Percentiles rank a stretch among this genome's conserved stretches.
Conservation (phyloP, 768 basidiomycete species). For the Suillus decipiens region DNA sequence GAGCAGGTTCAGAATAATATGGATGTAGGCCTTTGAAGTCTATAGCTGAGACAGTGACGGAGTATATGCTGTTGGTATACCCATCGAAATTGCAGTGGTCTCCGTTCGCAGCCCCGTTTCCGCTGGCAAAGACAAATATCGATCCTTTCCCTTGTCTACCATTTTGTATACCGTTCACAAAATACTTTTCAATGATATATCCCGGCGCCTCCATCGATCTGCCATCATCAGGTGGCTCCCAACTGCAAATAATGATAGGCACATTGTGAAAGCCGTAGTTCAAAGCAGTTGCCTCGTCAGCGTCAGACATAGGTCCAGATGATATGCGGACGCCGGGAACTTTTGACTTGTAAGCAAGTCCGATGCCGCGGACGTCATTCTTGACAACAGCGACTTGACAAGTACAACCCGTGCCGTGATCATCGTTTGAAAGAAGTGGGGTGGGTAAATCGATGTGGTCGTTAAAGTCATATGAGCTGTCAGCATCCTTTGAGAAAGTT, state of each 20-base stretch:
- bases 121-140: slow-evolving; percentile 95
- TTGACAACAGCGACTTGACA: slow-evolving; percentile 93
- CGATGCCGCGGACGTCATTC: slow-evolving; percentile 92
- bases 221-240: slow-evolving; percentile 98
- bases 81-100: slow-evolving; percentile 99
- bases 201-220: slow-evolving; percentile 92
- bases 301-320: slow-evolving; percentile 91
- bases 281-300: slow-evolving; percentile 92
- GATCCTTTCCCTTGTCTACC: slow-evolving; percentile 90
- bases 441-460: slow-evolving; percentile 87
- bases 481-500: slow-evolving; percentile 60
- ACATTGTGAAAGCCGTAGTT: slow-evolving; percentile 94
- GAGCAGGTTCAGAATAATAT: slow-evolving; percentile 96
- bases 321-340: slow-evolving; percentile 95
- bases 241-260: slow-evolving; percentile 93
- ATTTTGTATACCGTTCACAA: slow-evolving; percentile 90
- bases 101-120: slow-evolving; percentile 87
- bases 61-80: slow-evolving; percentile 97
- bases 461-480: slow-evolving; percentile 94
- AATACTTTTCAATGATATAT: slow-evolving; percentile 89
- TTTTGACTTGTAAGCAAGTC: slow-evolving; percentile 89
- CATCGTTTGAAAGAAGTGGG: slow-evolving; percentile 87
- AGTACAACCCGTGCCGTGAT: slow-evolving; percentile 97
- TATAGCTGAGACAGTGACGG: slow-evolving; percentile 93
- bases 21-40: slow-evolving; percentile 94